phyloP scores from a whole-genome alignment of 2,329 filamentous ascomycete genomes.

The Rhinocladiella mackenziei region DNA sequence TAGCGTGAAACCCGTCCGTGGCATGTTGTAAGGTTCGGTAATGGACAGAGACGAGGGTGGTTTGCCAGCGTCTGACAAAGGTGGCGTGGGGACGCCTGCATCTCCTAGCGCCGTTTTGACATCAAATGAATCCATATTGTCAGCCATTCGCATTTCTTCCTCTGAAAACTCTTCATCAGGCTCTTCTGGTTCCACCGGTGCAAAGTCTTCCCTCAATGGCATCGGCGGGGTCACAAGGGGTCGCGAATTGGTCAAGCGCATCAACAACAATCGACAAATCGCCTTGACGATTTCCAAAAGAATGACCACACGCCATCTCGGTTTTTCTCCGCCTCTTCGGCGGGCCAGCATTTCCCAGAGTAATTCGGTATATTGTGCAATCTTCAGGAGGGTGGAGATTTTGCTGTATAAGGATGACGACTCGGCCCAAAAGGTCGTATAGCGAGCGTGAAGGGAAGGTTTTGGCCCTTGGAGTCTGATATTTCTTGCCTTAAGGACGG shows the following conservation, averaged over 20 bases:
- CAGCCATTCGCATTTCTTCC: constrained; percentile 32
- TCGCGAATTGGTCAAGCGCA: constrained; percentile 77
- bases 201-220: constrained; percentile 70
- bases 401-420: constrained; percentile 69
- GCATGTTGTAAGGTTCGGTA: constrained; percentile 77
- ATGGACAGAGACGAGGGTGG: constrained; percentile 35
- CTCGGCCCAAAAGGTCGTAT: constrained; percentile 61
- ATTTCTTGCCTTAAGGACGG: constrained; percentile 30
- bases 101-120: constrained; percentile 24
- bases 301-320: constrained; percentile 82
- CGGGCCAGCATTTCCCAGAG: constrained; percentile 98
- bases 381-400: constrained; percentile 76
- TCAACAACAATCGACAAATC: constrained; percentile 71
- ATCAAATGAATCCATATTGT: constrained; percentile 21
- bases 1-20: constrained; percentile 81
- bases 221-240: constrained; percentile 78
- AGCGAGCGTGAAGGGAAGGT: constrained; percentile 57
- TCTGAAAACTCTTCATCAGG: constrained; percentile 46
- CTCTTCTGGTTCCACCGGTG: constrained; percentile 53
- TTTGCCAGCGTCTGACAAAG: constrained; percentile 27
- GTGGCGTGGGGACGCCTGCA: constrained; percentile 27
- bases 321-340: constrained; percentile 70
- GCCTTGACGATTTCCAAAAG: constrained; percentile 83
- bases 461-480: constrained; percentile 34
- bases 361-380: constrained; percentile 91